Percentiles rank a stretch among this genome's conserved stretches.
Evolutionary conservation across 495 filamentous ascomycete genomes (phyloP).

Genomic region (Hyaloscypha hepaticicola): DNA sequence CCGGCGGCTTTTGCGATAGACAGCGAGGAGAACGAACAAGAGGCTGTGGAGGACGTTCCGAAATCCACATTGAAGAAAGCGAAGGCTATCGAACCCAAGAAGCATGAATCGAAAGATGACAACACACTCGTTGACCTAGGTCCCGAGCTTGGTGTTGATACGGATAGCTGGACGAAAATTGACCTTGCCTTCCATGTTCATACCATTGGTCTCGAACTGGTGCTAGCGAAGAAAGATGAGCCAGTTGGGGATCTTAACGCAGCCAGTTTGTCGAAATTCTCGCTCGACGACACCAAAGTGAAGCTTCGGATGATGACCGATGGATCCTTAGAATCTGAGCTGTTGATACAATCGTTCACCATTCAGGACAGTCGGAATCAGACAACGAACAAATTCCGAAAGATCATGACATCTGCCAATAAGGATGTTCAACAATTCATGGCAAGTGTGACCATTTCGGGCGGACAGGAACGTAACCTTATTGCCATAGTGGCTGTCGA

Average conservation of each 20-base stretch:
- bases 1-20: conserved; percentile 84
- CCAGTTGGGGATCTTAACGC: conserved; percentile 76
- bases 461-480: conserved; percentile 76
- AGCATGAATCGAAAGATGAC: conserved; percentile 39
- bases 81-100: conserved; percentile 19
- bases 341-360: conserved; percentile 91
- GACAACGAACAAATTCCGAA: conserved; percentile 92
- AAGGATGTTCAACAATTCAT: conserved; percentile 95
- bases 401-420: conserved; percentile 97
- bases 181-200: conserved; percentile 90
- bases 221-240: conserved; percentile 68
- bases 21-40: conserved; percentile 52
- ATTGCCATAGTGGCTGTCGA: conserved; percentile 94
- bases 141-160: conserved; percentile 61
- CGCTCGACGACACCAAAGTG: conserved; percentile 84
- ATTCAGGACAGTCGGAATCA: conserved; percentile 84
- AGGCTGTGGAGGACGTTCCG: conserved; percentile 61
- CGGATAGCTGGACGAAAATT: conserved; percentile 85
- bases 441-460: conserved; percentile 92
- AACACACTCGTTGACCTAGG: conserved; percentile 53
- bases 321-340: conserved; percentile 87
- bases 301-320: conserved; percentile 96
- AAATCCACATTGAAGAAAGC: conserved; percentile 46
- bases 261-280: conserved; percentile 88
- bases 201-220: conserved; percentile 83